These are phyloP conservation scores for Monosporascus sp. DNA, from an alignment of 2,329 filamentous ascomycete species.

Conservation along the genomic window DNA sequence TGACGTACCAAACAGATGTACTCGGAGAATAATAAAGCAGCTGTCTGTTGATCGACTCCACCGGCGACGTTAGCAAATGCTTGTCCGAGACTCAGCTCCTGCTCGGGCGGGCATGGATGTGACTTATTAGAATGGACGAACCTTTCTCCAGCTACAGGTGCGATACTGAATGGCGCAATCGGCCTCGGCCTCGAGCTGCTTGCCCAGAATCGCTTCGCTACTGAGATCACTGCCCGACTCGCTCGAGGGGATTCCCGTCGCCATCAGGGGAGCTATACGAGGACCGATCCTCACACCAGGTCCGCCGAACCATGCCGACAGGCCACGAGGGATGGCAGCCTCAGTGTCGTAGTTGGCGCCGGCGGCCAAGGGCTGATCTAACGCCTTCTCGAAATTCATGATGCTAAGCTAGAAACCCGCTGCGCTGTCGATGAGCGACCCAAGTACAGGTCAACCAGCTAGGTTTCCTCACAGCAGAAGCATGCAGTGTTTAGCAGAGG, in stretches of 20 bases:
- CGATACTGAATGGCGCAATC: constrained; percentile 82
- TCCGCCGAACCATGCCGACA: constrained; percentile 35
- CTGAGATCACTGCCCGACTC: constrained; percentile 40
- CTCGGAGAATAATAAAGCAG: constrained; percentile 84
- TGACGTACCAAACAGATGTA: constrained; percentile 73
- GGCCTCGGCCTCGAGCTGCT: constrained; percentile 72
- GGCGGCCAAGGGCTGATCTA: constrained; percentile 13
- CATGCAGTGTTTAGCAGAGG: no score
- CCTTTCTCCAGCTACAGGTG: constrained; percentile 91
- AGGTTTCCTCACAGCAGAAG: no score
- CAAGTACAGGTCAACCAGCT: no score
- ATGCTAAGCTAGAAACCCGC: background rate
- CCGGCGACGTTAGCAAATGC: constrained; percentile 6
- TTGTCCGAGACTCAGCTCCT: constrained; percentile 6
- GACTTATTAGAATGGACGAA: constrained; percentile 26
- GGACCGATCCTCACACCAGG: constrained; percentile 39
- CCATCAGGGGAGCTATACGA: constrained; percentile 43
- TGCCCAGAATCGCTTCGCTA: constrained; percentile 44
- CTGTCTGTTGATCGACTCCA: constrained; percentile 51
- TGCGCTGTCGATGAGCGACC: background rate
- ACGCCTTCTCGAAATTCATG: constrained; percentile 18
- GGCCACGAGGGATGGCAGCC: constrained; percentile 31
- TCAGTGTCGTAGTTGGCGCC: constrained; percentile 51
- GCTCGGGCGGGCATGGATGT: constrained; percentile 1
- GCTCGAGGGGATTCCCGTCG: constrained; percentile 10